Evolutionary conservation across 371 early-diverging fungal species (phyloP), one percentile per base, ranked within the genome.

Genomic region (Scutellospora calospora): DNA sequence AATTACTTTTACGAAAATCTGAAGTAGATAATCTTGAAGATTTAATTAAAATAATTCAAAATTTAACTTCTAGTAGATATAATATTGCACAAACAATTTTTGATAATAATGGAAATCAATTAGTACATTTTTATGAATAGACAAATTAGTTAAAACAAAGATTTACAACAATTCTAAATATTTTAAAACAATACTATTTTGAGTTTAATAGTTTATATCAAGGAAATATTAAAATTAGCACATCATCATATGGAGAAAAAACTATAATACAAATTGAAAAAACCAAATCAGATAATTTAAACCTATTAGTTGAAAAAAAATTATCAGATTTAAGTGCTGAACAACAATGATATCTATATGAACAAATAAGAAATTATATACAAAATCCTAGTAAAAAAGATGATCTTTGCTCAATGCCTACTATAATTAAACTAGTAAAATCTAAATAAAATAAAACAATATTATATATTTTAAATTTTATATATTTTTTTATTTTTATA

Each of bases 41-140:
- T 33, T 63, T 63, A 63, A 12, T 63, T 14, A 18, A 63, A 33
- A 31, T 63, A 1, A 31, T 63, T 18, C 8, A 63, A 33, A 31
- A 63, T 63, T 63, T 31, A 35, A 63, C 35, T 14, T 0, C 31
- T 33, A 0, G 35, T 63, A 12, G 11, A 35, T 35, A 63, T 63
- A 63, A 63, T 63, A 31, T 63, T 3, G 65, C 65, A 35, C 65
- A 63, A 63, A 33, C 35, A 16, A 20, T 63, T 63, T 63, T 33
- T 63, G 65, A 63, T 33, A 35, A 63, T 31, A 14, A 63, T 31
- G 33, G 35, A 33, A 63, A 33, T 16, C 25, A 18, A 63, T 1
- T 63, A 6, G 35, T 59, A 6, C 27, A 2, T 63, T 63, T 63
- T 63, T 63, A 63, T 35, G 29, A 6, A 14, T 63, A 12, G 65